Evolutionary conservation across 768 basidiomycete genomes (phyloP).

Genomic region (Strobilomyces dryophilus): DNA sequence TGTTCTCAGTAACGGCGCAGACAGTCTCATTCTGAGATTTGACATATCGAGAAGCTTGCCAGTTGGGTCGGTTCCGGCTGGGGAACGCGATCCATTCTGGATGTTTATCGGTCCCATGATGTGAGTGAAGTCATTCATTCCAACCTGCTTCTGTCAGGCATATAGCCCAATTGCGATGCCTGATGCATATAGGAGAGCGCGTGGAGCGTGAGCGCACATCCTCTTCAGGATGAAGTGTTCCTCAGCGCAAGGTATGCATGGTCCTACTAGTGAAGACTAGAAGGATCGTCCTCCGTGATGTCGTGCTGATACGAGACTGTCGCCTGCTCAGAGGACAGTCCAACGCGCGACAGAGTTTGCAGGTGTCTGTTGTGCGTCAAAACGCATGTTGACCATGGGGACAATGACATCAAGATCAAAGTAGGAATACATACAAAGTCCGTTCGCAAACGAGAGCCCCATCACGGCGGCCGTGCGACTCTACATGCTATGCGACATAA

Average conservation of each 20-base stretch:
- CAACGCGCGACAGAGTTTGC: slow-evolving; percentile 56
- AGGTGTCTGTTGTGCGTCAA: no score
- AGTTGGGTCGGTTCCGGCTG: slow-evolving; percentile 6
- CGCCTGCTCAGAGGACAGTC: slow-evolving; percentile 46
- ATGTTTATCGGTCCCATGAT: slow-evolving; percentile 31
- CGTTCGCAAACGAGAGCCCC: no score
- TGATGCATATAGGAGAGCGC: slow-evolving; percentile 52
- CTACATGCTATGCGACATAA: no score
- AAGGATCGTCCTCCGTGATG: slow-evolving; percentile 60
- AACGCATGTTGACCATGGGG: no score
- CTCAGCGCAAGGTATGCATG: slow-evolving; percentile 58
- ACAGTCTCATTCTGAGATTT: slow-evolving; percentile 49
- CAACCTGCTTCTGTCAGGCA: slow-evolving; percentile 23
- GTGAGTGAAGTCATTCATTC: slow-evolving; percentile 23
- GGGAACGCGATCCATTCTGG: slow-evolving; percentile 15
- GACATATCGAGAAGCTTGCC: slow-evolving; percentile 40
- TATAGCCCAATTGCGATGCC: slow-evolving; percentile 13
- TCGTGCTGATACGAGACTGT: slow-evolving; percentile 37
- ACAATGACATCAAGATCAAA: no score
- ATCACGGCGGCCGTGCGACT: no score
- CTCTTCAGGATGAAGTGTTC: slow-evolving; percentile 63
- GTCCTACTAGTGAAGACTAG: slow-evolving; percentile 66
- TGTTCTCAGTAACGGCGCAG: slow-evolving; percentile 49
- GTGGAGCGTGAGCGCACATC: slow-evolving; percentile 61
- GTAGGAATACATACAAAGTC: no score